Base-by-base conservation (phyloP, 345 rosid genomes). In the Brassica carinata region DNA sequence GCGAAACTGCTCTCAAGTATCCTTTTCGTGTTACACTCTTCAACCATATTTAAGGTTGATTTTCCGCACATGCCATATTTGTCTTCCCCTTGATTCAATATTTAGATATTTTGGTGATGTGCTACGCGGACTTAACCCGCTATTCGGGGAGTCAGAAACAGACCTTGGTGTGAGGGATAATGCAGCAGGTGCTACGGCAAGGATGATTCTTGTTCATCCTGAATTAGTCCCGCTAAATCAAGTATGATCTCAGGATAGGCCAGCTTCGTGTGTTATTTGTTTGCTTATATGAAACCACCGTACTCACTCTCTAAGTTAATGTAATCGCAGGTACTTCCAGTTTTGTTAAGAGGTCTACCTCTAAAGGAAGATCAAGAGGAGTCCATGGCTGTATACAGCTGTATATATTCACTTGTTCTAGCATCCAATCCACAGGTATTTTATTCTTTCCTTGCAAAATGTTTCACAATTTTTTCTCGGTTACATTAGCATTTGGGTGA, bases 111-210 rank as follows among this genome's bases (percentile, higher is more conserved):
- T 89, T 79, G 89, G 85, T 82, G 97, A 94, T 67, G 85, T 90
- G 82, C 74, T 96, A 79, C 90, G 89, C 4, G 89, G 86, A 62
- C 92, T 96, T 51, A 87, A 76, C 83, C 98, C 93, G 9, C 87
- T 94, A 76, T 96, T 96, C 70, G 98, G 98, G 80, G 98, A 94
- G 19, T 85, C 96, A 51, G 99, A 96, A 82, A 94, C 94, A 53
- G 98, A 96, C 85, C 87, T 85, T 85, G 99, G 92, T 10, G 99
- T 96, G 62, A 85, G 97, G 82, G 99, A 96, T 85, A 96, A 96
- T 84, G 98, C 98, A 63, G 97, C 98, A 43, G 99, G 99, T 87
- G 99, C 98, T 15, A 88, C 92, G 64, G 98, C 99, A 77, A 92
- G 98, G 87, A 94, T 96, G 99, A 92, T 96, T 86, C 84, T 90